Percentiles rank a stretch among this genome's conserved stretches.
These are phyloP conservation scores for Hyphopichia buzzinii DNA, from an alignment of 1,139 yeast species.

Conservation along the genomic window DNA sequence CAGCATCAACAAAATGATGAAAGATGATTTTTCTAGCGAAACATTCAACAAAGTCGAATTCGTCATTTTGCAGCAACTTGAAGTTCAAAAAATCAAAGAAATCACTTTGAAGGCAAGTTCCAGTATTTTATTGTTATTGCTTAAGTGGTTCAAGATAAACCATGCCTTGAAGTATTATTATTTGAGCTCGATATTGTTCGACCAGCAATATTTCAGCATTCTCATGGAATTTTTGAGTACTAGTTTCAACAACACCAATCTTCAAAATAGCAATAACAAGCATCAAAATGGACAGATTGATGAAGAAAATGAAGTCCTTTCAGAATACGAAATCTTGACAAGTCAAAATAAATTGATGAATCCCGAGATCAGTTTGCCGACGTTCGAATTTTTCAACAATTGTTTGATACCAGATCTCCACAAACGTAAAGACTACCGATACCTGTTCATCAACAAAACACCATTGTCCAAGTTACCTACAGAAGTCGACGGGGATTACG, in stretches of 20 bases:
- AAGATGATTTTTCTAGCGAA: slow-evolving; percentile 9
- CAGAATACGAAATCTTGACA: slow-evolving; percentile 34
- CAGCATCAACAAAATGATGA: slow-evolving; percentile 15
- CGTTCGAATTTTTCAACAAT: slow-evolving; percentile 43
- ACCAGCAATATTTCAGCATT: slow-evolving; percentile 57
- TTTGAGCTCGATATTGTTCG: slow-evolving; percentile 69
- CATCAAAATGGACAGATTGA: slow-evolving; percentile 2
- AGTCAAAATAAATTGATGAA: slow-evolving; percentile 44
- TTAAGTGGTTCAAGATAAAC: slow-evolving; percentile 76
- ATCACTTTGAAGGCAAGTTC: slow-evolving; percentile 62
- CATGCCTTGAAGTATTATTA: slow-evolving; percentile 81
- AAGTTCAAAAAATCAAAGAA: slow-evolving; percentile 61
- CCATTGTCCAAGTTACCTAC: slow-evolving; percentile 27
- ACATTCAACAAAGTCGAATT: slow-evolving; percentile 23
- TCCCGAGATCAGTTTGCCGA: slow-evolving; percentile 42
- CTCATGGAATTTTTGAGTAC: slow-evolving; percentile 39
- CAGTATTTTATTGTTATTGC: slow-evolving; percentile 49
- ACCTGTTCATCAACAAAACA: slow-evolving; percentile 29
- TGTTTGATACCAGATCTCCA: slow-evolving; percentile 27
- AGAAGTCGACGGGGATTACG: slow-evolving; percentile 24
- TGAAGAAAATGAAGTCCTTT: slow-evolving; percentile 22
- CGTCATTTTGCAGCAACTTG: slow-evolving; percentile 44
- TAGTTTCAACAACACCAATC: slow-evolving; percentile 35
- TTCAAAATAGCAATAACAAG: slow-evolving; percentile 18
- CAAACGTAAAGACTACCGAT: slow-evolving; percentile 7